Evolutionary conservation across 179 eudicot species (phyloP).

Genomic region (Actinidia arguta): DNA sequence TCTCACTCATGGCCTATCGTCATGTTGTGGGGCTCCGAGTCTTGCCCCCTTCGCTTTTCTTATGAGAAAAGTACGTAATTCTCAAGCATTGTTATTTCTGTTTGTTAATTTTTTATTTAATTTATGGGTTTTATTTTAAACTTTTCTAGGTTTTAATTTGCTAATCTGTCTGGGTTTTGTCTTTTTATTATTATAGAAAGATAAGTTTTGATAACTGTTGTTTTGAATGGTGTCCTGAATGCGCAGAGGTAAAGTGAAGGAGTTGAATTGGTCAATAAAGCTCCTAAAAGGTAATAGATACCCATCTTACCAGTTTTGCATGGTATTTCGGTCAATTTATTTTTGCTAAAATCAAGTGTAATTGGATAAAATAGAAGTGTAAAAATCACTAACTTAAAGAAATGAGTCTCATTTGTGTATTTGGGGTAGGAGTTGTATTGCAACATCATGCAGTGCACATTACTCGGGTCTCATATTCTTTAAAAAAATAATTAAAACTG

Average conservation of each 20-base stretch:
- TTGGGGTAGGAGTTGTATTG: too few relatives aligned
- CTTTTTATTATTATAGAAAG: not conserved
- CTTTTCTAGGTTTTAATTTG: not conserved
- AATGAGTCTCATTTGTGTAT: too few relatives aligned
- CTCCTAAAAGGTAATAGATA: too few relatives aligned
- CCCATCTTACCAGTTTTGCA: too few relatives aligned
- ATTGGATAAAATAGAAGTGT: too few relatives aligned
- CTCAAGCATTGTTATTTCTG: not conserved
- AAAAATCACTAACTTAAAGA: too few relatives aligned
- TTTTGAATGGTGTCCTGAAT: not conserved
- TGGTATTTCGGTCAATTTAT: too few relatives aligned
- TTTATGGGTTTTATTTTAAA: not conserved
- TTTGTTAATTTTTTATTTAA: too few relatives aligned
- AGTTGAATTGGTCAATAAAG: conserved; percentile 32
- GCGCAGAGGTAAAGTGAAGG: conserved; percentile 41
- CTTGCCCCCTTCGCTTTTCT: conserved; percentile 53
- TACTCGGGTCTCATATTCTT: too few relatives aligned
- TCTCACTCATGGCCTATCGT: conserved; percentile 57
- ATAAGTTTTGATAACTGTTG: not conserved
- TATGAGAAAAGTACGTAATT: conserved; percentile 42
- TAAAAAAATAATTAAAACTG: too few relatives aligned
- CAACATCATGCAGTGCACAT: too few relatives aligned
- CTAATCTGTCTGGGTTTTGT: not conserved
- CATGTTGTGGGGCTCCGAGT: conserved; percentile 40
- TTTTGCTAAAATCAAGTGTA: too few relatives aligned